Base-by-base conservation (phyloP, 2,329 filamentous ascomycete species). In the Tolypocladium inflatum region DNA sequence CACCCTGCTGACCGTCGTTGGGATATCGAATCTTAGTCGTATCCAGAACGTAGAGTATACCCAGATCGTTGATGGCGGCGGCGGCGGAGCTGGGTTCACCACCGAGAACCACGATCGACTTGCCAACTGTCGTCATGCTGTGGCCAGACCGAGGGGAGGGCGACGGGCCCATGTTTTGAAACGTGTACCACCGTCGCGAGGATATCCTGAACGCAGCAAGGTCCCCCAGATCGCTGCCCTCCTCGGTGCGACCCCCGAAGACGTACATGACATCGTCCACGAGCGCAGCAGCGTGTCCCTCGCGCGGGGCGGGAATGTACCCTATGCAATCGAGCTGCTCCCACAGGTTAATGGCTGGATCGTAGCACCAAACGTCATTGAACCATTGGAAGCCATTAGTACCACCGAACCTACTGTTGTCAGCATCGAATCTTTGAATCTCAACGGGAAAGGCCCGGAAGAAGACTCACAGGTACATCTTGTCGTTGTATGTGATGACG, bases 251-350 rank as follows among this genome's bases (percentile, higher is more conserved):
- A 51, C 94, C 94, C 65, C 95, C 95, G 71, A 99, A 99, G 61
- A 99, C 86, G 76, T 99, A 99, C 95, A 99, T 99, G 60, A 97
- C 94, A 70, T 99, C 94, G 70, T 94, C 91, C 50, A 99, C 92
- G 23, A 99, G 79, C 4, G 93, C 87, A 17, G 94, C 91, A 15
- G 95, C 92, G 71, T 99, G 94, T 4, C 94, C 94, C 78, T 99
- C 94, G 60, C 94, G 85, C 21, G 93, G 87, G 2, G 91, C 87
- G 1, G 95, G 94, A 60, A 99, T 97, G 72, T 97, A 99, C 41
- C 94, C 94, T 67, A 97, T 97, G 71, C 94, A 99, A 68, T 97
- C 93, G 58, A 96, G 80, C 70, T 95, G 88, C 11, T 85, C 77
- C 94, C 94, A 99, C 58, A 81, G 77, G 71, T 97, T 97, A 52